Evolutionary conservation across 129 eudicot species (phyloP).

Genomic region (Artemisia argyi): DNA sequence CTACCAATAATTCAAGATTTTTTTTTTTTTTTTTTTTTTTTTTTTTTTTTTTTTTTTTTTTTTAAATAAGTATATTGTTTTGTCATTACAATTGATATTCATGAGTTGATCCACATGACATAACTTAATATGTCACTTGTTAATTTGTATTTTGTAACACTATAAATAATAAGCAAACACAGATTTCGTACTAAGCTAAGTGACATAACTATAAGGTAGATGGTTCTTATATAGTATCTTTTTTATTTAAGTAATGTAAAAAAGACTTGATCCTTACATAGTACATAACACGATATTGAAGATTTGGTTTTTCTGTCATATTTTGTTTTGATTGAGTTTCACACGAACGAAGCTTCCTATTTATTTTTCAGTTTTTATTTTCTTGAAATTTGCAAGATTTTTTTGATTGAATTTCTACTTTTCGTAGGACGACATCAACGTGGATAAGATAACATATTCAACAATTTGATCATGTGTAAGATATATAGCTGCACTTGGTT

Average conservation of each 20-base stretch:
- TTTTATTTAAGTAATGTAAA: background rate
- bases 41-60: background rate
- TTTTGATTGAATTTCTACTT: conserved; percentile 6
- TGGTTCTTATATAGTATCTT: too few species aligned
- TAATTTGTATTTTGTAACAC: background rate
- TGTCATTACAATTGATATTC: background rate
- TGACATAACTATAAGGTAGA: too few species aligned
- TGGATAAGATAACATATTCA: background rate
- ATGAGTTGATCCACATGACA: background rate
- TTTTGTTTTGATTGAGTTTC: background rate
- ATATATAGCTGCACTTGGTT: too few species aligned
- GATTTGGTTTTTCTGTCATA: background rate
- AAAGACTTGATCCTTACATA: conserved; percentile 8
- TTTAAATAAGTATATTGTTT: background rate
- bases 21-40: too few species aligned
- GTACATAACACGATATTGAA: conserved; percentile 7
- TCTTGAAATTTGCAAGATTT: background rate
- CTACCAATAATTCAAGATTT: conserved; percentile 33
- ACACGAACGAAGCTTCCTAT: conserved; percentile 2
- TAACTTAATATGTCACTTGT: background rate
- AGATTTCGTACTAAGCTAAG: too few species aligned
- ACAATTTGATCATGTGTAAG: too few species aligned
- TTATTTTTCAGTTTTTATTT: background rate
- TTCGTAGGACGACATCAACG: conserved; percentile 9
- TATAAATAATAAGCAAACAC: background rate